Evolutionary conservation across 139 green algal genomes (phyloP).

Genomic region (Eudorina sp.): DNA sequence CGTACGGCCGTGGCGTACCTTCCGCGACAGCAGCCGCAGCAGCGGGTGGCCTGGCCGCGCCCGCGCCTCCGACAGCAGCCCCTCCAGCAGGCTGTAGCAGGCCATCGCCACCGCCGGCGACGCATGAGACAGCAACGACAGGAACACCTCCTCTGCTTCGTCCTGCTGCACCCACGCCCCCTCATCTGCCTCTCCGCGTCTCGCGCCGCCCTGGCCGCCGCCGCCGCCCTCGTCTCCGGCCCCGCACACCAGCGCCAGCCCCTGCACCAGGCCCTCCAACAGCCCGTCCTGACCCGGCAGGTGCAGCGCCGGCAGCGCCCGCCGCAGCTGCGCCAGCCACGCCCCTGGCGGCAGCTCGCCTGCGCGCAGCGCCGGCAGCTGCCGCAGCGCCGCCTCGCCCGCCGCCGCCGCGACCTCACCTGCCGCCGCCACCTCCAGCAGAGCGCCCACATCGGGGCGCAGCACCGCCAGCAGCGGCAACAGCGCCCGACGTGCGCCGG

Average conservation of each 20-base stretch:
- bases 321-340: slow-evolving; percentile 52
- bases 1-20: slow-evolving; percentile 13
- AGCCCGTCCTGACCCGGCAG: slow-evolving; percentile 50
- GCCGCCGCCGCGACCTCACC: slow-evolving; percentile 49
- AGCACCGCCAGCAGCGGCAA: slow-evolving; percentile 46
- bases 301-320: slow-evolving; percentile 54
- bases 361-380: slow-evolving; percentile 41
- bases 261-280: slow-evolving; percentile 50
- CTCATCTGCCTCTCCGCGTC: neutral
- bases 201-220: neutral
- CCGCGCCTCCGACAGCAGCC: slow-evolving; percentile 25
- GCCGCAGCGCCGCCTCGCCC: slow-evolving; percentile 37
- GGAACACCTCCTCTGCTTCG: slow-evolving; percentile 41
- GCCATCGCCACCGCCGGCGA: slow-evolving; percentile 40
- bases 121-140: slow-evolving; percentile 47
- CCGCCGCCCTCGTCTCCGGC: too few relatives aligned
- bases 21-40: neutral
- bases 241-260: slow-evolving; percentile 43
- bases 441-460: slow-evolving; percentile 46
- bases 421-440: slow-evolving; percentile 40
- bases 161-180: neutral
- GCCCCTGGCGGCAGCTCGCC: neutral
- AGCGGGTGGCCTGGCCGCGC: neutral
- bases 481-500: slow-evolving; percentile 8
- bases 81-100: slow-evolving; percentile 50